A percentile compares a stretch with the other conserved stretches of the same genome.
These are phyloP conservation scores for Erigeron philadelphicus DNA, from an alignment of 140 eudicot genomes.

Conservation along the genomic window DNA sequence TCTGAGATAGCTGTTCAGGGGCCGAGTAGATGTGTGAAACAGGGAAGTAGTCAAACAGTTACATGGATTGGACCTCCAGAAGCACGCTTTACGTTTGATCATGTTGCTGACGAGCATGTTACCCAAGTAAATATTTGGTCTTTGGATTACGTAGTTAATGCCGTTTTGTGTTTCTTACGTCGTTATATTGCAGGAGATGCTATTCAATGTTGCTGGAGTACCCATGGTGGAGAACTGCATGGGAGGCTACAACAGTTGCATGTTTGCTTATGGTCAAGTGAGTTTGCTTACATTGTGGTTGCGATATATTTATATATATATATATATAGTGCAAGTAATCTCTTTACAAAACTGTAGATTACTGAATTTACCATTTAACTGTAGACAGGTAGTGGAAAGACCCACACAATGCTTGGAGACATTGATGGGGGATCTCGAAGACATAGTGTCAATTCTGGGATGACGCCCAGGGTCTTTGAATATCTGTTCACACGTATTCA, in stretches of 20 bases:
- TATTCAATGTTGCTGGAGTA: conserved; percentile 89
- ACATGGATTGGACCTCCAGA: conserved; percentile 95
- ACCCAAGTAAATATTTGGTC: conserved; percentile 59
- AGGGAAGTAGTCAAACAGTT: conserved; percentile 77
- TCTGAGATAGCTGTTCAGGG: conserved; percentile 89
- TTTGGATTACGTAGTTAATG: not conserved
- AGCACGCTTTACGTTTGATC: conserved; percentile 90
- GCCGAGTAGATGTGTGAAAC: conserved; percentile 68
- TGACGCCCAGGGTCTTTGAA: conserved; percentile 98
- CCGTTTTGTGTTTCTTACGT: not conserved
- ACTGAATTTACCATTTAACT: not conserved
- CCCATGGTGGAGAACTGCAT: conserved; percentile 98
- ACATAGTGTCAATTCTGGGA: conserved; percentile 94
- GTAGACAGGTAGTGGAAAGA: conserved; percentile 98
- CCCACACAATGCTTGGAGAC: conserved; percentile 99
- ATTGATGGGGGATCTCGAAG: conserved; percentile 91
- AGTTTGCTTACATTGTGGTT: conserved; percentile 25
- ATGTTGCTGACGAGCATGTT: conserved; percentile 93
- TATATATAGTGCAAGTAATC: not conserved
- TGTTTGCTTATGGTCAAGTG: conserved; percentile 99
- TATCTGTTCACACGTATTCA: conserved; percentile 89
- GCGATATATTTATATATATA: not conserved
- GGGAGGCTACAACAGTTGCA: conserved; percentile 96
- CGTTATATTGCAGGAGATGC: conserved; percentile 60
- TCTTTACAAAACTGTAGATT: too few species aligned